These are phyloP conservation scores for Pyrenophora graminea DNA, from an alignment of 2,329 filamentous ascomycete species.

Conservation along the genomic window DNA sequence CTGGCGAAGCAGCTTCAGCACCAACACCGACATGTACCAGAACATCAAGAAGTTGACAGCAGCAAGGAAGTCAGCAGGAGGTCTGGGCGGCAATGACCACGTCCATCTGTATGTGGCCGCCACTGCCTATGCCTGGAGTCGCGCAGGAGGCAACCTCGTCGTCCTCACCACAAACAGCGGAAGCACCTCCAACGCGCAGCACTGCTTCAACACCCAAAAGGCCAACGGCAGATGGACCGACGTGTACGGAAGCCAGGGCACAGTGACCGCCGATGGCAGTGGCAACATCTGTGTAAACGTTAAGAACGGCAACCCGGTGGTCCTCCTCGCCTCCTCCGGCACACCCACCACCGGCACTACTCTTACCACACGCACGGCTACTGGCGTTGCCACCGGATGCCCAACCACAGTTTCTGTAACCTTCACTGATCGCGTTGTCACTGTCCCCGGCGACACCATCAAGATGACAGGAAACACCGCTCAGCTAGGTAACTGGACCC, in stretches of 20 bases:
- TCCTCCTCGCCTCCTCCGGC: slow-evolving; percentile 38
- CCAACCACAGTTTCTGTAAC: slow-evolving; percentile 43
- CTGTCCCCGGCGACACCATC: slow-evolving; percentile 56
- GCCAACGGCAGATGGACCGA: slow-evolving; percentile 50
- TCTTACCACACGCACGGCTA: slow-evolving; percentile 11
- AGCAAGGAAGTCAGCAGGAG: slow-evolving; percentile 46
- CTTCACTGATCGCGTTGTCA: slow-evolving; percentile 54
- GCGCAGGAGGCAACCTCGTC: slow-evolving; percentile 51
- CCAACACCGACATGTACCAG: slow-evolving; percentile 34
- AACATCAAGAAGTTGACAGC: slow-evolving; percentile 32
- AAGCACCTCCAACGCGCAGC: slow-evolving; percentile 42
- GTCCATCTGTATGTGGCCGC: slow-evolving; percentile 49
- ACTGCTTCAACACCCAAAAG: slow-evolving; percentile 51
- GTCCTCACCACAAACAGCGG: slow-evolving; percentile 55
- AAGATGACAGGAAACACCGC: slow-evolving; percentile 51
- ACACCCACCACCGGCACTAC: slow-evolving; percentile 22
- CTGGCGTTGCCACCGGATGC: slow-evolving; percentile 20
- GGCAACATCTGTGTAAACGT: slow-evolving; percentile 51
- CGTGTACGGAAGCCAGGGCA: slow-evolving; percentile 44
- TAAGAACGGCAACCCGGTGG: slow-evolving; percentile 51
- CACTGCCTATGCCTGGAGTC: slow-evolving; percentile 54
- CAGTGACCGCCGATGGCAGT: slow-evolving; percentile 46
- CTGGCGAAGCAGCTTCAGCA: slow-evolving; percentile 46
- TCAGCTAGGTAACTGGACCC: slow-evolving; percentile 53
- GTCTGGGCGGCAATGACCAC: slow-evolving; percentile 52